Percentiles rank a stretch among this genome's conserved stretches.
These are phyloP conservation scores for Kwoniella shivajii DNA, from an alignment of 1,284 basidiomycete genomes.

Conservation along the genomic window DNA sequence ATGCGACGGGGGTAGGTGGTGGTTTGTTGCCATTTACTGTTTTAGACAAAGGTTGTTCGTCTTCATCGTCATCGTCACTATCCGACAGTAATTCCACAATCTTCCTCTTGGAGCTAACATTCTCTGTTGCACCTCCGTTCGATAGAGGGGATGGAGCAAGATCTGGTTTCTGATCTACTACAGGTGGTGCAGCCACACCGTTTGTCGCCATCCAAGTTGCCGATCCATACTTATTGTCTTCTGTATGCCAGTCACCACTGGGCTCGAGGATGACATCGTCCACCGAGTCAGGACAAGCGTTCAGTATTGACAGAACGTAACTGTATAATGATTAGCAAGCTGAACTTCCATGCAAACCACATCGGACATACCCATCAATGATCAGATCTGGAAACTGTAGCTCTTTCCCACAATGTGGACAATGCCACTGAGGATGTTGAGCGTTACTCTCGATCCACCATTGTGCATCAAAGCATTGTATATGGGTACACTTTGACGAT, in stretches of 20 bases:
- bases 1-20: not conserved
- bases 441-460: slow-evolving; percentile 96
- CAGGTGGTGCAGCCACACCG: slow-evolving; percentile 33
- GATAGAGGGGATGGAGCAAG: not conserved
- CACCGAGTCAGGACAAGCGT: slow-evolving; percentile 64
- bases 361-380: slow-evolving; percentile 74
- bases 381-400: slow-evolving; percentile 80
- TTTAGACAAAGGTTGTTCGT: slow-evolving; percentile 28
- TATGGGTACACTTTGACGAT: slow-evolving; percentile 80
- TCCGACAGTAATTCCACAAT: slow-evolving; percentile 73
- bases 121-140: slow-evolving; percentile 4
- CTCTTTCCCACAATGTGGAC: slow-evolving; percentile 87
- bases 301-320: slow-evolving; percentile 37
- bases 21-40: not conserved
- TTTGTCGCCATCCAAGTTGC: slow-evolving; percentile 66
- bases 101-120: slow-evolving; percentile 41
- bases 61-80: slow-evolving; percentile 70
- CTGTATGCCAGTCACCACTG: slow-evolving; percentile 92
- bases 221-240: slow-evolving; percentile 80
- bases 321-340: slow-evolving; percentile 4
- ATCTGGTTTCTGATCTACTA: slow-evolving; percentile 7
- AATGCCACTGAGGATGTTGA: slow-evolving; percentile 92
- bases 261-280: slow-evolving; percentile 94
- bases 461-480: slow-evolving; percentile 93
- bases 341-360: not conserved